These are phyloP conservation scores for Boletus reticulatus DNA, from an alignment of 768 basidiomycete genomes.

Conservation along the genomic window DNA sequence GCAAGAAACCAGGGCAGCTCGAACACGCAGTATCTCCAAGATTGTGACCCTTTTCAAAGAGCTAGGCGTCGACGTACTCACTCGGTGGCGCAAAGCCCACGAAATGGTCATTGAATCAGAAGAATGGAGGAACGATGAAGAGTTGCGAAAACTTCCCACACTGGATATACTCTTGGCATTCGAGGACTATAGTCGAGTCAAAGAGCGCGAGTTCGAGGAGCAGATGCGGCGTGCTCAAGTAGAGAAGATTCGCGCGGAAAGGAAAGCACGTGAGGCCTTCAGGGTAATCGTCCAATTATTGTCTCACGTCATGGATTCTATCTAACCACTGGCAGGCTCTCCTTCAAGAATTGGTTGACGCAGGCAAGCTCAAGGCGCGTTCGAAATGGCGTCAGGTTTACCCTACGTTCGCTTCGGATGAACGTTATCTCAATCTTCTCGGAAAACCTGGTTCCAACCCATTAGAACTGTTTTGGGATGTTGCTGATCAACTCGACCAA, in stretches of 20 bases:
- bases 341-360: conserved; percentile 63
- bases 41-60: conserved; percentile 83
- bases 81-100: conserved; percentile 87
- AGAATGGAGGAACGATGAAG: conserved; percentile 74
- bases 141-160: conserved; percentile 80
- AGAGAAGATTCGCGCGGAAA: conserved; percentile 78
- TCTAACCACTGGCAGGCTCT: conserved; percentile 49
- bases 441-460: conserved; percentile 95
- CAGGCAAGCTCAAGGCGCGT: conserved; percentile 70
- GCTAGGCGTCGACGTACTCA: conserved; percentile 89
- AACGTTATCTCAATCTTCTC: conserved; percentile 83
- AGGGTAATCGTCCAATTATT: conserved; percentile 46
- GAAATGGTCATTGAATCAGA: conserved; percentile 71
- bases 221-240: conserved; percentile 76
- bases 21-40: conserved; percentile 77
- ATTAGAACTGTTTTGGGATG: conserved; percentile 95
- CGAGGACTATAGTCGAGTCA: conserved; percentile 88
- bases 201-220: conserved; percentile 91
- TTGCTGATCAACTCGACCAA: conserved; percentile 84
- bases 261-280: conserved; percentile 91
- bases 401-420: conserved; percentile 70
- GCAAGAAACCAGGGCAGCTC: conserved; percentile 78
- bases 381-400: conserved; percentile 93
- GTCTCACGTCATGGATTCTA: not conserved
- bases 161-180: conserved; percentile 92